Base-by-base conservation (phyloP, 2,329 filamentous ascomycete genomes). In the Cordyceps javanica region DNA sequence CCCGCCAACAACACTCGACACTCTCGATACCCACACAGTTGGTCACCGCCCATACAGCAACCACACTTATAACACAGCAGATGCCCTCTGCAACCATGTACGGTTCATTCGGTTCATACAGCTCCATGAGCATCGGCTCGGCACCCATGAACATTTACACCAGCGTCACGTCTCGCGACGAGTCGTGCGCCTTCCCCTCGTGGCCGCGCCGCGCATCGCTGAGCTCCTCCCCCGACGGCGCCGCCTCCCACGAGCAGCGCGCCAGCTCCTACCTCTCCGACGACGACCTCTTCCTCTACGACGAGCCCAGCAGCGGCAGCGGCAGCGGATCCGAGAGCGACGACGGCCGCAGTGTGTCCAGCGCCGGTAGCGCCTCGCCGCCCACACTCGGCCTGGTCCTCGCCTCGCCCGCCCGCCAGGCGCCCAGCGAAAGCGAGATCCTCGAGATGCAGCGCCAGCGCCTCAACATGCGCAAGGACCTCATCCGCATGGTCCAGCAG, bases 221-320 rank as follows among this genome's bases (percentile, higher is more conserved):
- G 60, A 73, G 73, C 53, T 73, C 75, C 62, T 70, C 70, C 19
- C 38, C 9, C 55, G 68, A 73, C 63, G 66, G 67, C 55, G 69
- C 70, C 59, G 69, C 73, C 62, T 65, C 68, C 55, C 68, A 71
- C 59, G 70, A 74, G 63, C 52, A 61, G 48, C 76, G 77, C 59
- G 77, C 80, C 19, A 78, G 79, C 3, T 81, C 81, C 0, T 83
- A 78, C 69, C 75, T 86, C 61, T 84, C 82, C 42, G 83, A 87
- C 73, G 83, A 86, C 70, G 83, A 86, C 64, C 78, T 86, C 57
- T 80, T 82, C 69, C 75, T 80, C 58, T 67, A 54, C 58, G 58
- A 58, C 36, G 32, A 36, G 71, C 75, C 67, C 75, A 78, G 63
- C 70, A 77, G 81, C 63, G n/a, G n/a, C n/a, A 77, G 82, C 64